Evolutionary conservation across 2,329 filamentous ascomycete species (phyloP), one percentile per base, ranked within the genome.

Genomic region (Fusarium tuaranense): DNA sequence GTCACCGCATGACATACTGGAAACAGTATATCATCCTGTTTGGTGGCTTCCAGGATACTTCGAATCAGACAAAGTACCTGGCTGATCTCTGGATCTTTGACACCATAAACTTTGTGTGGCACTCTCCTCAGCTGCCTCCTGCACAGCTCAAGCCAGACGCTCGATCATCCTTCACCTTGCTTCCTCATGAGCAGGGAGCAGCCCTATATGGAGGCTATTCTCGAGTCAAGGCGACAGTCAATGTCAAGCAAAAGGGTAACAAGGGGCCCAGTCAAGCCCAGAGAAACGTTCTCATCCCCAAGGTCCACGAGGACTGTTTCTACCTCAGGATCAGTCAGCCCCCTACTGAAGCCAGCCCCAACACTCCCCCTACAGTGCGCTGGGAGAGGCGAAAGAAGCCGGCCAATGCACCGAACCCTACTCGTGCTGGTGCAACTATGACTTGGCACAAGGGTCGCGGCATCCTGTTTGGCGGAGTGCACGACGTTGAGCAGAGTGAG

Each of bases 21-120:
- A 98, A 98, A 85, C 95, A 98, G 81, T 98, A 98, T 83, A 95
- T 99, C 72, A 90, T 99, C 68, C 87, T 99, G 1, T 98, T 98
- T 80, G 97, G 97, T 68, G 97, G 97, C 1, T 99, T 99, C 82
- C 97, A 99, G 84, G 97, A 98, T 82, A 98, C 96, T 1, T 96
- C 94, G 12, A 95, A 97, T 81, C 93, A 95, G 82, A 98, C 96
- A 7, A 97, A 95, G 81, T 99, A 99, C 82, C 85, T 99, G 18
- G 92, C 93, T 44, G 97, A 99, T 82, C 86, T 98, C 39, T 99
- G 97, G 96, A 89, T 98, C 63, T 99, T 98, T 83, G 97, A 99
- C 83, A 97, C 95, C 36, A 84, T 93, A 78, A 94, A 93, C 80
- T 98, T 94, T 81, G 88, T 91, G 16, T 99, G 97, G 97, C 90